Evolutionary conservation across 305 asterid species (phyloP).

Genomic region (Ruellia speciosa): DNA sequence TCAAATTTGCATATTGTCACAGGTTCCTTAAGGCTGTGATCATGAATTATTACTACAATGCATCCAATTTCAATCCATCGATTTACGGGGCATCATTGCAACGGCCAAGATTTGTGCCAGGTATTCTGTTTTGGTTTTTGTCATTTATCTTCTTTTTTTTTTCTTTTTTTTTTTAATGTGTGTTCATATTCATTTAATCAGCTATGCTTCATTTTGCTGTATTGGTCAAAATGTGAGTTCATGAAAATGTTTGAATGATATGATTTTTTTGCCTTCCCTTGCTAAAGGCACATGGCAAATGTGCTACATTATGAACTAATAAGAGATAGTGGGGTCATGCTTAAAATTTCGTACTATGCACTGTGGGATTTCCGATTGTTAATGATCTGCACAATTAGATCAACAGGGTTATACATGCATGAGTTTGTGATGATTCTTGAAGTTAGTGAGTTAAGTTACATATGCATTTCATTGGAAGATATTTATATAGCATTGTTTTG

Average conservation of each 20-base stretch:
- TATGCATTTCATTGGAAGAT: slow-evolving; percentile 3
- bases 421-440: slow-evolving; percentile 5
- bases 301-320: too few relatives aligned
- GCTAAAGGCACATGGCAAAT: too few relatives aligned
- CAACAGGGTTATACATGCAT: slow-evolving; percentile 4
- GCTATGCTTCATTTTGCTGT: too few relatives aligned
- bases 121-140: slow-evolving; percentile 26
- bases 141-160: background rate
- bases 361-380: too few relatives aligned
- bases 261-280: too few relatives aligned
- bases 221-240: too few relatives aligned
- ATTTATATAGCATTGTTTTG: background rate
- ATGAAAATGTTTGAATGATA: too few relatives aligned
- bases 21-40: slow-evolving; percentile 62
- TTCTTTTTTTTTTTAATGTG: too few relatives aligned
- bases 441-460: background rate
- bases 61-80: slow-evolving; percentile 50
- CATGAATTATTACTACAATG: slow-evolving; percentile 51
- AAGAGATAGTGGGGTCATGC: too few relatives aligned
- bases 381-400: background rate
- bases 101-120: slow-evolving; percentile 88
- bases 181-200: too few relatives aligned
- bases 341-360: too few relatives aligned
- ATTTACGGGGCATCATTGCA: slow-evolving; percentile 74
- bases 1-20: background rate